Percentiles rank a stretch among this genome's conserved stretches.
Evolutionary conservation across 2,329 filamentous ascomycete genomes (phyloP).

Genomic region (Microdochium nivale): DNA sequence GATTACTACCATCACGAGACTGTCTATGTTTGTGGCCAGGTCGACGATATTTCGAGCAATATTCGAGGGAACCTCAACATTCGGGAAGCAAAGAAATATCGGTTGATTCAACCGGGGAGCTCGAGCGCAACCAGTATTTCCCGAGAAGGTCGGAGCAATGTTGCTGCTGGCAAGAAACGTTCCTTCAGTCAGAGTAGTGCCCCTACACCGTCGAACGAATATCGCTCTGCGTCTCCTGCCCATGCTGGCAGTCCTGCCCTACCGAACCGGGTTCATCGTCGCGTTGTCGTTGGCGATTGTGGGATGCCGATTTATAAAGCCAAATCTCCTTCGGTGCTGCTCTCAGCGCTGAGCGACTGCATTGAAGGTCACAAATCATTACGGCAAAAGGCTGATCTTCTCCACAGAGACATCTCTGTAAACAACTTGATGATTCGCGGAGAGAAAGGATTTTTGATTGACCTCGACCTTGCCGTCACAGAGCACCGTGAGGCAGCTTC

Average conservation of each 20-base stretch:
- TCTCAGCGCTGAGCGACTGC: slow-evolving; percentile 22
- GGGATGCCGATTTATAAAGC: slow-evolving; percentile 26
- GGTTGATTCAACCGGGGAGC: background rate
- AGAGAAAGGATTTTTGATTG: slow-evolving; percentile 24
- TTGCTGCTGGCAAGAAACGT: slow-evolving; percentile 3
- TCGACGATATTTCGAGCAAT: slow-evolving; percentile 24
- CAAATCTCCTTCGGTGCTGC: slow-evolving; percentile 21
- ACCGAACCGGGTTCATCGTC: slow-evolving; percentile 26
- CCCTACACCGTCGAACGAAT: slow-evolving; percentile 7
- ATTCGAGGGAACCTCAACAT: slow-evolving; percentile 21
- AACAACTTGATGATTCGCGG: slow-evolving; percentile 33
- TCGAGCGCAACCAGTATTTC: slow-evolving; percentile 1
- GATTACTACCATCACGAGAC: slow-evolving; percentile 33
- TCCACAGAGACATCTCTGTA: slow-evolving; percentile 29
- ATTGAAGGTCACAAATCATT: slow-evolving; percentile 23
- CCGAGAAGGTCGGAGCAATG: slow-evolving; percentile 4
- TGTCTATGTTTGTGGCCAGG: slow-evolving; percentile 20
- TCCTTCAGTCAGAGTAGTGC: slow-evolving; percentile 1
- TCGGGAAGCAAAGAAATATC: slow-evolving; percentile 18
- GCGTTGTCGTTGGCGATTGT: slow-evolving; percentile 26
- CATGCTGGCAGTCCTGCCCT: slow-evolving; percentile 1
- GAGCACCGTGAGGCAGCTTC: slow-evolving; percentile 17
- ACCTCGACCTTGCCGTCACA: slow-evolving; percentile 21
- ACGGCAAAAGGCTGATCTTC: slow-evolving; percentile 17
- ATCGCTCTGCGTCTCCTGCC: slow-evolving; percentile 7